Percentiles rank a stretch among this genome's conserved stretches.
Conservation (phyloP, 2,329 filamentous ascomycete species). For the Ophiostoma quercus region DNA sequence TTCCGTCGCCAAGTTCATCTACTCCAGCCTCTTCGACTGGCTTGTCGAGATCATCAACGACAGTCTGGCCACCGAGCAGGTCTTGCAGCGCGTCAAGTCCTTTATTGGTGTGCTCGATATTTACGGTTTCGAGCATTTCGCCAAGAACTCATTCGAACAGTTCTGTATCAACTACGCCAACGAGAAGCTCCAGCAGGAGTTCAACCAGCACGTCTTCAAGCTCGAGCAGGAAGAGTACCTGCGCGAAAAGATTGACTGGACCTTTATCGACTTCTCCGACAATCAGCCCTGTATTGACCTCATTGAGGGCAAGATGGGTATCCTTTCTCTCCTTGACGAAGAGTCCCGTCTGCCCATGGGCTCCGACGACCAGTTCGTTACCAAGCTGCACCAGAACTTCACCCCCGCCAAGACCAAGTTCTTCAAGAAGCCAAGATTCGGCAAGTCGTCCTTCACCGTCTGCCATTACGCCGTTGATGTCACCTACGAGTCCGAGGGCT, state of each 20-base stretch:
- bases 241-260: constrained; percentile 96
- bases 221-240: constrained; percentile 98
- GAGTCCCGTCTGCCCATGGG: constrained; percentile 96
- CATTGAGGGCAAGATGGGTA: constrained; percentile 93
- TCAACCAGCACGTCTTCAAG: constrained; percentile 99
- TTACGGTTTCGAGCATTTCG: constrained; percentile 98
- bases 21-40: constrained; percentile 98
- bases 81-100: constrained; percentile 72
- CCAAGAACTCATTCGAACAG: constrained; percentile 99
- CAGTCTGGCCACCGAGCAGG: constrained; percentile 82
- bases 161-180: constrained; percentile 99
- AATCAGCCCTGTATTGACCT: constrained; percentile 98
- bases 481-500: constrained; percentile 97
- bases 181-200: constrained; percentile 97
- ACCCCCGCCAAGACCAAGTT: constrained; percentile 86
- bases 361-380: constrained; percentile 93
- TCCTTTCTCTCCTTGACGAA: constrained; percentile 87
- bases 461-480: constrained; percentile 98
- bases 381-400: constrained; percentile 92
- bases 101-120: constrained; percentile 99
- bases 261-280: constrained; percentile 98
- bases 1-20: constrained; percentile 97
- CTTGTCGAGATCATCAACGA: constrained; percentile 94
- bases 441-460: constrained; percentile 94
- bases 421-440: constrained; percentile 97